phyloP scores from a whole-genome alignment of 108 stramenopile genomes.

The Schizochytrium sp. region DNA sequence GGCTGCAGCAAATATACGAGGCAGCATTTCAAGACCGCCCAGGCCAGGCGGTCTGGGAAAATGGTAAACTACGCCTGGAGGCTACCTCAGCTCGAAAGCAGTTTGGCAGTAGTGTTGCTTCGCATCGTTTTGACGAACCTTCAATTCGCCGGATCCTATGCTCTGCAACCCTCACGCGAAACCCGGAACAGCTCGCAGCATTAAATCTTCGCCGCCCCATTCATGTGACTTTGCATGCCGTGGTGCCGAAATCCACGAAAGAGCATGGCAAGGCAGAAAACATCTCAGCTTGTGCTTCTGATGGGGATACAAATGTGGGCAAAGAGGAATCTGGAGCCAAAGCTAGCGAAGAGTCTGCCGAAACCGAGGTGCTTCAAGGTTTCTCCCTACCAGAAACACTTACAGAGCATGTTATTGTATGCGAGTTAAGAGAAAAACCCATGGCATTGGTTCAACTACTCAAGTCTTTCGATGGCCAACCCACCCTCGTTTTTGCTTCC shows the following conservation, averaged over 20 bases:
- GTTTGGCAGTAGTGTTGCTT: conserved; percentile 1
- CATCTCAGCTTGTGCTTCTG: not conserved
- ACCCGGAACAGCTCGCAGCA: conserved; percentile 6
- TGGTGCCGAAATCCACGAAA: not conserved
- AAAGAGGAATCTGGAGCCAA: not conserved
- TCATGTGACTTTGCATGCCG: conserved; percentile 9
- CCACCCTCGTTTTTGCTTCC: not conserved
- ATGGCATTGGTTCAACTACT: not conserved
- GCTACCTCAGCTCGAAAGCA: not conserved
- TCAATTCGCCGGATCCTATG: not conserved
- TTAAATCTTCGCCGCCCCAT: conserved; percentile 53
- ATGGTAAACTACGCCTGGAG: not conserved
- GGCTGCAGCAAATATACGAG: conserved; percentile 48
- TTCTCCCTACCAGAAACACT: not conserved
- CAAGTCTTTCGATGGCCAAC: conserved; percentile 32
- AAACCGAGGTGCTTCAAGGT: not conserved
- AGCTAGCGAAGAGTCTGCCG: not conserved
- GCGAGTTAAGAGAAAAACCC: not conserved
- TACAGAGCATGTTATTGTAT: not conserved
- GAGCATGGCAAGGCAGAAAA: not conserved
- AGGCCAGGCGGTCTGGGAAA: not conserved
- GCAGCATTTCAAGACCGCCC: not conserved
- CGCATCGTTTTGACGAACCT: conserved; percentile 48
- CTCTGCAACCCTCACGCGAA: conserved; percentile 31
- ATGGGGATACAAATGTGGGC: not conserved